Base-by-base conservation (phyloP, 805 yeast species). In the Kuraishia hungarica region DNA sequence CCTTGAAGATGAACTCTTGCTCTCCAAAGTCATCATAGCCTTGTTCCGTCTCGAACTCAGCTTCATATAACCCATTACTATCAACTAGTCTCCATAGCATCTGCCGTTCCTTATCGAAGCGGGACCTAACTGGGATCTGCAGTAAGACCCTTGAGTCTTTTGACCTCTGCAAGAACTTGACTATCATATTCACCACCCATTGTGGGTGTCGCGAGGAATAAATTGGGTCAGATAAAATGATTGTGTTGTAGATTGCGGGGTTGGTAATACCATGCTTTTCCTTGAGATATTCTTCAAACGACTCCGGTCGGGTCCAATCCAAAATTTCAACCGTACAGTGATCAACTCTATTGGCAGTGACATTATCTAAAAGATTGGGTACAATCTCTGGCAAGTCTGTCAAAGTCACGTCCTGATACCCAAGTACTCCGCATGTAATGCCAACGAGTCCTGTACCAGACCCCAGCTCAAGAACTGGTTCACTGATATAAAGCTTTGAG, bases 371-470 rank as follows among this genome's bases (percentile, higher is more conserved):
- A 51, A 94, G 66, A 62, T 94, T 93, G 0, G 81, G 80, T 0
- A 87, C 76, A 49, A 93, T 92, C 52, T 84, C 94, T 0, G 83
- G 83, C 52, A 94, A 71, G 66, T 93, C 99, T 0, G 98, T 92
- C 23, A 90, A 66, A 13, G 69, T 62, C 1, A 84, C 71, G 0
- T 68, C 61, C 58, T 65, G 56, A 51, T 62, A 65, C 0, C 90
- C 90, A 5, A 85, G 62, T 8, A 74, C 56, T 0, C 79, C 80
- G 55, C 88, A 76, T 0, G 84, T 76, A 39, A 94, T 86, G 0
- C 98, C 97, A 2, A 85, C 86, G 17, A 93, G 73, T 0, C 99
- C 99, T 0, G 99, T 94, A 0, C 99, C 99, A 0, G 98, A 77
- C 0, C 99, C 99, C n/a, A 94, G 71, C 63, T 93, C 99, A 28